Base-by-base conservation (phyloP, 306 rosid genomes). In the Prosopis cineraria region DNA sequence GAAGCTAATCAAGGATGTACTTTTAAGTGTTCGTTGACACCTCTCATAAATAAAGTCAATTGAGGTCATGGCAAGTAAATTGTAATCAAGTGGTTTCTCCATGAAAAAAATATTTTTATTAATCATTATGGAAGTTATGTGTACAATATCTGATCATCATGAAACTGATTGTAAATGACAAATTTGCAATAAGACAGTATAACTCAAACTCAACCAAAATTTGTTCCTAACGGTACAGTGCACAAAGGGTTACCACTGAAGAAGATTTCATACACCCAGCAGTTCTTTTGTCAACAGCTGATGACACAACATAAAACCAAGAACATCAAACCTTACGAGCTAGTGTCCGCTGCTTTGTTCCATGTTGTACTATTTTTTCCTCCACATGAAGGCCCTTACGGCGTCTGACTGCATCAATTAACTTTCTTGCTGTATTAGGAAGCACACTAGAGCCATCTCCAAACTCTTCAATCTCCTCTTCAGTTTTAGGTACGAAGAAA, bases 371-470 rank as follows among this genome's bases (percentile, higher is more conserved):
- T 12, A 94, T 96, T 82, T 94, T 90, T 80, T 92, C 96, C 86
- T 91, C 98, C 55, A 92, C 97, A 0, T 88, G 90, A 81, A 91
- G 97, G 72, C 98, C 98, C 86, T 92, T 94, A 4, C 89, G 87
- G 47, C 97, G 73, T 78, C 96, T 90, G 20, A 94, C 96, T 1
- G 87, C 71, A 40, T 94, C 74, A 14, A 94, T 88, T 69, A 92
- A 89, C 84, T 94, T 94, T 83, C 98, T 86, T n/a, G 98, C 97
- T 7, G 90, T 90, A 66, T 94, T 90, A n/a, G 87, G 97, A 62
- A 89, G 96, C 84, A 94, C 94, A 13, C 96, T 94, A 39, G 97
- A 89, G 58, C 98, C 98, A 68, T 94, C 96, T 62, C 98, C 97
- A 80, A 90, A 90, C 89, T 94, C 98, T 84, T 94, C 98, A 33